Conservation (phyloP, 2,329 filamentous ascomycete species). For the Exophiala spinifera region DNA sequence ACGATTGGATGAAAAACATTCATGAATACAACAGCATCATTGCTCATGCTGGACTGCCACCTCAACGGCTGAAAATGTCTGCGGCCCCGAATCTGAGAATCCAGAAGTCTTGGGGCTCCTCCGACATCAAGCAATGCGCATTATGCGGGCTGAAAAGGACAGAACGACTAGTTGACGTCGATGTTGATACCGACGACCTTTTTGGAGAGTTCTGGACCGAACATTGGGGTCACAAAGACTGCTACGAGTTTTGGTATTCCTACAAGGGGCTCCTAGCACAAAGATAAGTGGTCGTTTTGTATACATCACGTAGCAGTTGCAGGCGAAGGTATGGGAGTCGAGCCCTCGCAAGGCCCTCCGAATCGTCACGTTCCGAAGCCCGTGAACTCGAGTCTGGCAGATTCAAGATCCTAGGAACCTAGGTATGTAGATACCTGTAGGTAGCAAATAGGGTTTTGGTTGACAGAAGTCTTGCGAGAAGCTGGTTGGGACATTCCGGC, state of each 20-base stretch:
- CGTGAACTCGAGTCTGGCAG: too few relatives aligned
- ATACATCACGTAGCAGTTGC: too few relatives aligned
- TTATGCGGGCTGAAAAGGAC: slow-evolving; percentile 86
- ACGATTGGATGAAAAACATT: slow-evolving; percentile 71
- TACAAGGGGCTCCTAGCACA: slow-evolving; percentile 69
- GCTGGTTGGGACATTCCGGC: too few relatives aligned
- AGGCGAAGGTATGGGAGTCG: too few relatives aligned
- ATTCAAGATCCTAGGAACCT: too few relatives aligned
- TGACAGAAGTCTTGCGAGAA: too few relatives aligned
- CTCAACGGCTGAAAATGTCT: slow-evolving; percentile 15
- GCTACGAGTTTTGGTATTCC: slow-evolving; percentile 79
- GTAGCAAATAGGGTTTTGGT: too few relatives aligned
- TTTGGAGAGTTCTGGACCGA: slow-evolving; percentile 98
- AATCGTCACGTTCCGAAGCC: too few relatives aligned
- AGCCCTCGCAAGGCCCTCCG: too few relatives aligned
- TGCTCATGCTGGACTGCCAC: slow-evolving; percentile 38
- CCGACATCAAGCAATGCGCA: slow-evolving; percentile 54
- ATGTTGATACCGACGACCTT: slow-evolving; percentile 76
- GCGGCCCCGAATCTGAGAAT: slow-evolving; percentile 6
- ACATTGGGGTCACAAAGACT: slow-evolving; percentile 76
- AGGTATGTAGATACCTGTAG: too few relatives aligned
- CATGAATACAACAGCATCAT: slow-evolving; percentile 67
- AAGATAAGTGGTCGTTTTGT: slow-evolving; percentile 37
- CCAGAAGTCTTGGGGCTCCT: slow-evolving; percentile 35
- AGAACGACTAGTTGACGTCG: slow-evolving; percentile 73